Evolutionary conservation across 1,139 yeast species (phyloP), one percentile per base, ranked within the genome.

Genomic region (Keqinozyma sinolaborantium): DNA sequence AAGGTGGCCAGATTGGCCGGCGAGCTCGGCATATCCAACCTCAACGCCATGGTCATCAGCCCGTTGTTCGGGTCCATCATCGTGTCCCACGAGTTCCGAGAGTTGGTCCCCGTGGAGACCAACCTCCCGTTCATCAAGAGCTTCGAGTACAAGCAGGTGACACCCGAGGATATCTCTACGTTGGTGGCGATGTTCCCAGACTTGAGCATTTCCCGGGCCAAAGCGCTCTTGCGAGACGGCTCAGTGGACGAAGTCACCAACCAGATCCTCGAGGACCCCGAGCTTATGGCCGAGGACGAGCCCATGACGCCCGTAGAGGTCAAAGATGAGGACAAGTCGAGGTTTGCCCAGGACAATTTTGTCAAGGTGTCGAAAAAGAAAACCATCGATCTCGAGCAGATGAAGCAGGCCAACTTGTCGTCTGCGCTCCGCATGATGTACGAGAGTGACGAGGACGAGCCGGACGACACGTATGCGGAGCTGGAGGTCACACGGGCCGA

Each of bases 401-500:
- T 75, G 15, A 74, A 73, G 41, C 74, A 78, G 44, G 72, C 65
- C 44, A 78, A 86, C 0, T 56, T 85, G 28, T 65, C 73, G 7
- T 75, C 81, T 29, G 90, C 94, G 0, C 60, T 86, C 42, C 60
- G 77, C 33, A 55, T 82, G 42, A 61, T 84, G 39, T 81, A 83
- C 45, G 84, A 81, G 30, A 72, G 78, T 14, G 92, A 83, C 39
- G 95, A 84, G 45, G 80, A 75, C 47, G 95, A 84, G 42, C 79
- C 84, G 3, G 96, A 86, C 51, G 95, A 87, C 45, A 84, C 95
- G 0, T 86, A 86, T 49, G 83, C 77, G 32, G 95, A 83, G 27
- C 83, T 82, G 23, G 94, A 82, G 36, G 44, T 48, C 3, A n/a
- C n/a, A n/a, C n/a, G n/a, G n/a, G 64, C 60, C 0, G 31, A 48